Evolutionary conservation across 768 basidiomycete species (phyloP), one percentile per base, ranked within the genome.

Genomic region (Auricularia auricula-judae): DNA sequence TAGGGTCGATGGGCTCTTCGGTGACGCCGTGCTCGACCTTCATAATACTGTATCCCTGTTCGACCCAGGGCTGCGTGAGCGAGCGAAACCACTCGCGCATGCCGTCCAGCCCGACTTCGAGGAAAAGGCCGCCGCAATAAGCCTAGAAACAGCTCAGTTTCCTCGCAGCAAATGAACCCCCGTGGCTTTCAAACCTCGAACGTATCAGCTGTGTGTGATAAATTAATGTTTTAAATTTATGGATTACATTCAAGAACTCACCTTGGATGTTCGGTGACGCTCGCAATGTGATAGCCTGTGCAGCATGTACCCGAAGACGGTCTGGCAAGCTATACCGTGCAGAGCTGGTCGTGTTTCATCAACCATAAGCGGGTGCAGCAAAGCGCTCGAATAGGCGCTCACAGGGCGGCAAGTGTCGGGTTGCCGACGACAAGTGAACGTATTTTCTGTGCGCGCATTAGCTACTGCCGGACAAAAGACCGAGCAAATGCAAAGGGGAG

Each of bases 71-170:
- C 33, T 71, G 77, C 71, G 92, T 82, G 61, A 92, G 81, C 1
- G 73, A 71, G 63, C 75, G 75, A 51, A 91, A 80, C 90, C 90
- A 92, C 3, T 66, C 53, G 65, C 78, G 77, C 54, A 85, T 83
- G 4, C 72, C 75, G 0, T 78, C 73, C 47, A 91, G 78, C 33
- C 87, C 89, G 69, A 86, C 84, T 63, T 91, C 89, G 60, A 80
- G 72, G 75, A 82, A 91, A 18, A 92, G 74, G 0, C 89, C 90
- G n/a, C 89, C 90, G 36, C 91, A 81, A 71, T 86, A 92, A 2
- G 90, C 82, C 89, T 92, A 61, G 58, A 43, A 58, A 16, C 58
- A 56, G 18, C 34, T 42, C 18, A 39, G 36, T 63, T 35, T 42
- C 33, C 5, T 29, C n/a, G 47, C 39, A 14, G 59, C 42, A 8